Evolutionary conservation across 805 yeast genomes (phyloP).

Genomic region (Sporopachydermia lactativora): DNA sequence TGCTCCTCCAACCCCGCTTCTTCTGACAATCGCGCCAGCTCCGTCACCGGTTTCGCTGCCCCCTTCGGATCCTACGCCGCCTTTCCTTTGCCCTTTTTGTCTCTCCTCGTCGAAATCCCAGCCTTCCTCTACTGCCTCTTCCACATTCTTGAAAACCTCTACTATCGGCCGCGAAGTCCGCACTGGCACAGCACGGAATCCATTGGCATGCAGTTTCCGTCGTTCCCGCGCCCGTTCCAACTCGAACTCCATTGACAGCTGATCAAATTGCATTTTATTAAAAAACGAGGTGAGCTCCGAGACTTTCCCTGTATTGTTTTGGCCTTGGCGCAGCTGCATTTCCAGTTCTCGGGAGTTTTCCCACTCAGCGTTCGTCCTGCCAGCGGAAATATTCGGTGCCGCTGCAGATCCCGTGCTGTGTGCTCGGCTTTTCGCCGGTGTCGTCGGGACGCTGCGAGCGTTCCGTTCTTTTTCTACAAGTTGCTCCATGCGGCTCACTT

Average conservation of each 20-base stretch:
- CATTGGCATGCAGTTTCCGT: slow-evolving; percentile 40
- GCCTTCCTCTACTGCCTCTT: slow-evolving; percentile 67
- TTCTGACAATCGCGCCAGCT: too few relatives aligned
- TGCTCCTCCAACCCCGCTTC: not conserved
- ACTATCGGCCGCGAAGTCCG: slow-evolving; percentile 75
- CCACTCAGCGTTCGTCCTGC: slow-evolving; percentile 5
- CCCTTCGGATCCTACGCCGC: not conserved
- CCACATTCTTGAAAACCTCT: slow-evolving; percentile 76
- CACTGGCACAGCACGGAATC: slow-evolving; percentile 56
- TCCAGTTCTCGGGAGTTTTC: slow-evolving; percentile 12
- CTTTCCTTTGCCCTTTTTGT: slow-evolving; percentile 7
- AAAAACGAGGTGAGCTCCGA: slow-evolving; percentile 51
- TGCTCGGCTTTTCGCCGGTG: not conserved
- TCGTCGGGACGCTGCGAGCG: not conserved
- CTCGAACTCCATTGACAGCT: slow-evolving; percentile 73
- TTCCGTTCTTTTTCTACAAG: not conserved
- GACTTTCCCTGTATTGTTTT: slow-evolving; percentile 29
- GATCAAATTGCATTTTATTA: slow-evolving; percentile 67
- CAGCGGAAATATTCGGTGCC: not conserved
- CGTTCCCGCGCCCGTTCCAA: slow-evolving; percentile 74
- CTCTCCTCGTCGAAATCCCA: slow-evolving; percentile 20
- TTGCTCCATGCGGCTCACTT: not conserved
- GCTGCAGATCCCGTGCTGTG: not conserved
- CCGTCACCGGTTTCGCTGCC: slow-evolving; percentile 2
- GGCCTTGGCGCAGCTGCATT: slow-evolving; percentile 10